Percentiles rank a stretch among this genome's conserved stretches.
Conservation (phyloP, 2,329 filamentous ascomycete species). For the Colletotrichum musicola region DNA sequence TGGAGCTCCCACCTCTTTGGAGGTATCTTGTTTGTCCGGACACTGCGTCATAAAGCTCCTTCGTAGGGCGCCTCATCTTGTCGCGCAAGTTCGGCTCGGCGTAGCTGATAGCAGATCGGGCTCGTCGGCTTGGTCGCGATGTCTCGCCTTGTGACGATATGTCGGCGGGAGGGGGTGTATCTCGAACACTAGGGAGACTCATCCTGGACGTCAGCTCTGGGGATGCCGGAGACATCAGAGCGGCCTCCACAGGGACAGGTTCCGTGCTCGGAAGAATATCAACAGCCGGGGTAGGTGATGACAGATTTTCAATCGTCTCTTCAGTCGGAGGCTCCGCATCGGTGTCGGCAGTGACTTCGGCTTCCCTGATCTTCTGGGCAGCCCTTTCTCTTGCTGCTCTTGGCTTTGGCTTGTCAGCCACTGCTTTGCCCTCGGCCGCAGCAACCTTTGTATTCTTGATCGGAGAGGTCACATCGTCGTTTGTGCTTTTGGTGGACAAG, state of each 20-base stretch:
- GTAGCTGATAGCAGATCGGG: conserved; percentile 79
- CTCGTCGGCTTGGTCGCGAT: conserved; percentile 75
- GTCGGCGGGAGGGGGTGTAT: conserved; percentile 72
- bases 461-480: conserved; percentile 70
- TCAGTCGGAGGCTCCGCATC: conserved; percentile 1
- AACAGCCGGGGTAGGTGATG: conserved; percentile 26
- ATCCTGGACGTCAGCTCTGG: conserved; percentile 57
- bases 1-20: conserved; percentile 44
- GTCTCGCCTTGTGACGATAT: conserved; percentile 68
- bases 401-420: conserved; percentile 49
- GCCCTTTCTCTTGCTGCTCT: conserved; percentile 38
- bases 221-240: conserved; percentile 61
- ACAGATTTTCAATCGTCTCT: conserved; percentile 8
- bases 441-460: conserved; percentile 60
- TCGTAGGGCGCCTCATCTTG: conserved; percentile 86
- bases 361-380: conserved; percentile 49
- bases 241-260: conserved; percentile 54
- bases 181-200: conserved; percentile 57
- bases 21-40: conserved; percentile 69
- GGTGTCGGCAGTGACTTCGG: conserved; percentile 12
- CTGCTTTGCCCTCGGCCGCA: conserved; percentile 37
- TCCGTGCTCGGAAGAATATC: conserved; percentile 42
- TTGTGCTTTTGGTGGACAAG: conserved; percentile 69
- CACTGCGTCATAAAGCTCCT: conserved; percentile 81
- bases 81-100: conserved; percentile 84